Base-by-base conservation (phyloP, 2,329 filamentous ascomycete genomes). In the Exophiala mesophila region DNA sequence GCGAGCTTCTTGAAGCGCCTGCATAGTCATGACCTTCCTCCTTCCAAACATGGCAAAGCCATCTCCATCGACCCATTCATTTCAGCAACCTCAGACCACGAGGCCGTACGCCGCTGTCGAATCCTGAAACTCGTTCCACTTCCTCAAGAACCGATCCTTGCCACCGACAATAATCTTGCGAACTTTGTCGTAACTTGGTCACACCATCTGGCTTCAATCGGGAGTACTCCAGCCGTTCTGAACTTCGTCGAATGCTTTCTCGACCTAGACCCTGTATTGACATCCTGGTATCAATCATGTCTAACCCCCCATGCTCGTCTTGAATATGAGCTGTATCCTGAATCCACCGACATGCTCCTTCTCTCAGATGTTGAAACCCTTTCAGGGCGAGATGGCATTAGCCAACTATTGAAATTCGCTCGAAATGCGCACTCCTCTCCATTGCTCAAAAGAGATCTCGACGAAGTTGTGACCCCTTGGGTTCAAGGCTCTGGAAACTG, bases 291-390 rank as follows among this genome's bases (percentile, higher is more conserved):
- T 52, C 71, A 82, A 29, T 78, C 77, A 9, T 73, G 68, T 32
- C 66, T 78, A 8, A 62, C 82, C 26, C 79, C 79, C 5, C 60
- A 81, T 5, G 63, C 80, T 17, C 71, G 79, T 37, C 61, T 80
- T 36, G 73, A 77, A 53, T 78, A 79, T 57, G 77, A 82, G 59
- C 82, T 79, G 57, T 80, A 82, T 46, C 71, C 74, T 0, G 64
- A 72, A n/a, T 63, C 58, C 10, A 60, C 69, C 16, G 63, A 65
- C 8, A 50, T 59, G 2, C 56, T 72, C 5, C 67, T 72, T 6
- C 56, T 83, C 33, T 67, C 70, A 32, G 65, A 70, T 1, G 67
- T 82, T 38, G 74, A 78, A 47, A 66, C 62, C 17, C 57, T 78
- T 45, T 68, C 70, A 18, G 74, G 70, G 10, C 60, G 62, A 41